Percentiles rank a stretch among this genome's conserved stretches.
Conservation (phyloP, 352 stramenopile species). For the Phytophthora fragariaefolia region DNA sequence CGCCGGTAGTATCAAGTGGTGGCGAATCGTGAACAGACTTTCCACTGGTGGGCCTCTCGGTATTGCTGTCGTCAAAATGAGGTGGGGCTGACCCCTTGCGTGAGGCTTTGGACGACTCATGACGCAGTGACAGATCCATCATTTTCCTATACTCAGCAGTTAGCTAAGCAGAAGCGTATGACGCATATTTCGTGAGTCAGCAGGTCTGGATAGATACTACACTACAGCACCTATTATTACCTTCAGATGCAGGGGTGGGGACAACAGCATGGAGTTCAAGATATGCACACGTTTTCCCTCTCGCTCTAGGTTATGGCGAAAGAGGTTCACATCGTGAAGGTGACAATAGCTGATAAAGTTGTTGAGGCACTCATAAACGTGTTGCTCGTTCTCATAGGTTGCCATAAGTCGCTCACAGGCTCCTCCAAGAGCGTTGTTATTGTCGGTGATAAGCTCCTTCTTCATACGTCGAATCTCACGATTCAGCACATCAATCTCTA, state of each 20-base stretch:
- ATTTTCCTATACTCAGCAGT: constrained; percentile 45
- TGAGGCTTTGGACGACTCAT: constrained; percentile 22
- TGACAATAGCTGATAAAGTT: constrained; percentile 67
- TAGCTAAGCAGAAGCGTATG: constrained; percentile 22
- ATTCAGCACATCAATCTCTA: constrained; percentile 68
- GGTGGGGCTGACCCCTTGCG: not conserved
- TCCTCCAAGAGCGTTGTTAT: constrained; percentile 48
- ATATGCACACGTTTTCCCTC: constrained; percentile 65
- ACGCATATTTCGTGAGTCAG: not conserved
- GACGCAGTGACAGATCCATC: constrained; percentile 45
- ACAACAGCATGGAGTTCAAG: constrained; percentile 61
- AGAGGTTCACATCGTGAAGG: constrained; percentile 46
- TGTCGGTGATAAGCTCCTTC: constrained; percentile 62
- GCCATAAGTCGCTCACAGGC: constrained; percentile 68
- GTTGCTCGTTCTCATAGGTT: constrained; percentile 76
- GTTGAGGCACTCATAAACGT: constrained; percentile 72
- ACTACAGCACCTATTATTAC: no score
- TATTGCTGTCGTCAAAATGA: not conserved
- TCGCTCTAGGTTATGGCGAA: constrained; percentile 64
- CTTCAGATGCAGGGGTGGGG: constrained; percentile 52
- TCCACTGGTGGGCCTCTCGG: not conserved
- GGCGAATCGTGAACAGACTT: constrained; percentile 5
- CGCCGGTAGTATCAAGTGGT: constrained; percentile 12
- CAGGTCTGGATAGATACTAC: no score
- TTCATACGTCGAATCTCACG: constrained; percentile 57